Evolutionary conservation across 345 rosid species (phyloP).

Genomic region (Euphorbia pulcherrima): DNA sequence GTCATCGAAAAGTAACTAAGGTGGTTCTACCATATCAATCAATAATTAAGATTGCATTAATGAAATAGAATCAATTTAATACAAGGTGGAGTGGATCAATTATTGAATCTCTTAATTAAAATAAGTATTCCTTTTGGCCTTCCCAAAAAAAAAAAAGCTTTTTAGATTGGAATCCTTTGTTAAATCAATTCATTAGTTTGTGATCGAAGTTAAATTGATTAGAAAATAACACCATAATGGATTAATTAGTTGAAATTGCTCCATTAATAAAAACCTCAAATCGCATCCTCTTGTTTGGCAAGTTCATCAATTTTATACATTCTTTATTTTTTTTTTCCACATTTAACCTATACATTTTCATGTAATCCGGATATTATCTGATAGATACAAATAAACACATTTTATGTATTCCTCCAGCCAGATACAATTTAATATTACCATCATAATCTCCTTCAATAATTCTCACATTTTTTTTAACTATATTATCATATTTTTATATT

Average conservation of each 20-base stretch:
- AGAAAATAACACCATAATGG: neutral
- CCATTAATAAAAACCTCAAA: neutral
- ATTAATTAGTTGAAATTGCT: neutral
- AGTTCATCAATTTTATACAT: no score
- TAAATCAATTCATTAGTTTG: neutral
- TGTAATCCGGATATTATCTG: no score
- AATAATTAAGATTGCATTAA: neutral
- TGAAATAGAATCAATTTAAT: constrained; percentile 20
- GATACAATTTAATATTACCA: constrained; percentile 2
- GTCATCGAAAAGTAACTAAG: constrained; percentile 6
- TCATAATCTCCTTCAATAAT: neutral
- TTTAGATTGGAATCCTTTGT: neutral
- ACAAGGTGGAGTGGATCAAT: constrained; percentile 26
- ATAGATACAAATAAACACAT: no score
- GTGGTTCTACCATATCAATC: constrained; percentile 22
- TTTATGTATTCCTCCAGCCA: neutral
- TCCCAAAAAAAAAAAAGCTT: neutral
- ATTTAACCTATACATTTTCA: no score
- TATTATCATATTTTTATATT: neutral
- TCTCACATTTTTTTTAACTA: neutral
- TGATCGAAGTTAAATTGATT: neutral
- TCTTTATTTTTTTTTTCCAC: no score
- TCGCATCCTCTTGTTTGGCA: neutral
- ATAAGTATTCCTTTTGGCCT: constrained; percentile 17
- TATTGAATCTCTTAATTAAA: constrained; percentile 24